phyloP scores from a whole-genome alignment of 1,139 yeast genomes.

The Meyerozyma guilliermondii region DNA sequence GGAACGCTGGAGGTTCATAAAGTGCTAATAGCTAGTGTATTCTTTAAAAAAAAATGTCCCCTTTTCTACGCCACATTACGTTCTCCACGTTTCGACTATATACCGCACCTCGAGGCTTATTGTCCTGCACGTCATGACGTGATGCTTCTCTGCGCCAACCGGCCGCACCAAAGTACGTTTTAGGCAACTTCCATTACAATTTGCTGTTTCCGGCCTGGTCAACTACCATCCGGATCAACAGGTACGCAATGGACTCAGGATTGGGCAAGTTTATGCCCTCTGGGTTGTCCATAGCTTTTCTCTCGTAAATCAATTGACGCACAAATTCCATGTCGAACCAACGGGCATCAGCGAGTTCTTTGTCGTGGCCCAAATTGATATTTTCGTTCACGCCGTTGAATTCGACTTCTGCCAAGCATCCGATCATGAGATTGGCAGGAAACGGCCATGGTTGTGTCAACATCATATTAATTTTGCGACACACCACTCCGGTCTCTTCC shows the following conservation, averaged over 20 bases:
- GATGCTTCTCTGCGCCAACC: too few relatives aligned
- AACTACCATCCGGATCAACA: slow-evolving; percentile 39
- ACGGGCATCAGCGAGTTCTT: slow-evolving; percentile 76
- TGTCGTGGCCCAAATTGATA: slow-evolving; percentile 74
- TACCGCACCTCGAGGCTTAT: too few relatives aligned
- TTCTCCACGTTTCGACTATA: neutral
- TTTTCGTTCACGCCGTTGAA: slow-evolving; percentile 54
- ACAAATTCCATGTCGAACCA: slow-evolving; percentile 69
- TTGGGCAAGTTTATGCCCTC: slow-evolving; percentile 39
- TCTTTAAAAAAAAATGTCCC: too few relatives aligned
- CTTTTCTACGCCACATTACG: neutral
- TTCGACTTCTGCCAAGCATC: slow-evolving; percentile 75
- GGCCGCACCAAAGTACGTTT: too few relatives aligned
- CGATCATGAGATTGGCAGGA: slow-evolving; percentile 91
- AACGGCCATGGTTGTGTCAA: slow-evolving; percentile 95
- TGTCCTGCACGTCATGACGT: neutral
- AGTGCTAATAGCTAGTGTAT: too few relatives aligned
- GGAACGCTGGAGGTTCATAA: too few relatives aligned
- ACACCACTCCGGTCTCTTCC: slow-evolving; percentile 90
- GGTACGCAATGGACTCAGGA: slow-evolving; percentile 37
- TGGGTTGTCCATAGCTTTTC: slow-evolving; percentile 26
- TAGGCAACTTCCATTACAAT: slow-evolving; percentile 4
- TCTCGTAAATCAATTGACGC: slow-evolving; percentile 34
- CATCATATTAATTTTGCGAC: slow-evolving; percentile 53
- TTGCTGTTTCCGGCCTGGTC: slow-evolving; percentile 29